Conservation (phyloP, 495 filamentous ascomycete species). For the Rhypophila decipiens region DNA sequence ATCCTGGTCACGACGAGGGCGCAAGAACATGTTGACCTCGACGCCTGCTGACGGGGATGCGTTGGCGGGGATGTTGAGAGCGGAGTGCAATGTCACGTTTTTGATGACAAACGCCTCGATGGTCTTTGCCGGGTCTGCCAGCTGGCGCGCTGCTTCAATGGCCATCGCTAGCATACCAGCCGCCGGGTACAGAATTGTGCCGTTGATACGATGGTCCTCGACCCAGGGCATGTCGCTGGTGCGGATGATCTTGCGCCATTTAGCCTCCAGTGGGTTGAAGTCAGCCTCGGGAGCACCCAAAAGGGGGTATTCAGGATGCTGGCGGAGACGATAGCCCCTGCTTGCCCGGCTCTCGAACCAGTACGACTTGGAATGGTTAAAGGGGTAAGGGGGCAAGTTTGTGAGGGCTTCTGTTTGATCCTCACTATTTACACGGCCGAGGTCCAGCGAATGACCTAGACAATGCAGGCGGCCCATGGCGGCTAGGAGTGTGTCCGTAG, state of each 20-base stretch:
- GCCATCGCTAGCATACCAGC: slow-evolving; percentile 49
- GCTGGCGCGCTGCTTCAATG: slow-evolving; percentile 34
- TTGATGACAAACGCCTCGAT: not conserved
- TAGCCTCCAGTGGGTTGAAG: slow-evolving; percentile 32
- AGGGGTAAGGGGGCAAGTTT: slow-evolving; percentile 19
- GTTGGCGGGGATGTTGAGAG: not conserved
- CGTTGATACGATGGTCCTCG: slow-evolving; percentile 33
- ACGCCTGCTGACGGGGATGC: not conserved
- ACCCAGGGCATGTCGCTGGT: slow-evolving; percentile 41
- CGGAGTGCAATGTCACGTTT: not conserved
- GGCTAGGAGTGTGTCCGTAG: slow-evolving; percentile 19
- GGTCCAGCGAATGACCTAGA: slow-evolving; percentile 23
- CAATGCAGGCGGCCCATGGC: slow-evolving; percentile 26
- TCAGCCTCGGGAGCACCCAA: slow-evolving; percentile 34
- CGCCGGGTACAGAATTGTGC: slow-evolving; percentile 45
- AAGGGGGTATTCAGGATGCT: slow-evolving; percentile 28
- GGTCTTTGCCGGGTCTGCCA: not conserved
- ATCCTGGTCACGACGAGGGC: not conserved
- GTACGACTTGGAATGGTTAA: slow-evolving; percentile 28
- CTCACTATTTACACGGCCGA: slow-evolving; percentile 15
- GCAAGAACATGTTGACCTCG: slow-evolving; percentile 4
- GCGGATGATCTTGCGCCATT: slow-evolving; percentile 38
- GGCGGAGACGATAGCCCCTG: slow-evolving; percentile 35
- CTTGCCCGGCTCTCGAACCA: slow-evolving; percentile 36
- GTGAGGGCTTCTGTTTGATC: not conserved